Percentiles rank a stretch among this genome's conserved stretches.
phyloP scores from a whole-genome alignment of 495 filamentous ascomycete genomes.

The Pseudotulostoma volvatum region DNA sequence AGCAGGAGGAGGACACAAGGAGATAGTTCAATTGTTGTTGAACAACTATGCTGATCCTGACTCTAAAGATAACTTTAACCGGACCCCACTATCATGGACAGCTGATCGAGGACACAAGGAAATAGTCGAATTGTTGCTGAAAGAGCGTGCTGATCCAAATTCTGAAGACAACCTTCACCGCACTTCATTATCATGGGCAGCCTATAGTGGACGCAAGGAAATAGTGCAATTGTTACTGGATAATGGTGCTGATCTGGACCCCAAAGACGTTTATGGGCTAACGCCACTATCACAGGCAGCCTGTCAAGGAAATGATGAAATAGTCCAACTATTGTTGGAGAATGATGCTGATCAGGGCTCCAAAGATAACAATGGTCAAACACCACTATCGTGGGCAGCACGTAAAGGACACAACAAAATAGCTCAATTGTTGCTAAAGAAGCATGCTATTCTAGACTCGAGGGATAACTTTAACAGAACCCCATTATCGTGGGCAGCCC shows the following conservation, averaged over 20 bases:
- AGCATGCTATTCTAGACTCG: slow-evolving; percentile 9
- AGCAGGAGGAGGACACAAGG: slow-evolving; percentile 2
- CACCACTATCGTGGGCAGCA: slow-evolving; percentile 3
- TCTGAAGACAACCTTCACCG: background rate
- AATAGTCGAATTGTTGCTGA: slow-evolving; percentile 2
- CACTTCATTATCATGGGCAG: background rate
- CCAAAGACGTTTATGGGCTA: slow-evolving; percentile 15
- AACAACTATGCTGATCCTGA: slow-evolving; percentile 4
- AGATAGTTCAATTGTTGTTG: slow-evolving; percentile 4
- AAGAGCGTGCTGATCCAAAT: background rate
- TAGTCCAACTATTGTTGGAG: slow-evolving; percentile 11
- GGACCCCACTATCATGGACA: slow-evolving; percentile 3
- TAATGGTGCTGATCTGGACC: too few species aligned
- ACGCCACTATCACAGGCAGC: slow-evolving; percentile 21
- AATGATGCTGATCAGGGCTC: slow-evolving; percentile 8
- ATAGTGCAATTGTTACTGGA: slow-evolving; percentile 1
- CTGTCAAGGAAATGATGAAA: slow-evolving; percentile 9
- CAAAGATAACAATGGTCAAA: slow-evolving; percentile 10
- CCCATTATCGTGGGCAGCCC: slow-evolving; percentile 12
- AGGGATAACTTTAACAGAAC: slow-evolving; percentile 11
- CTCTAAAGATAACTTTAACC: background rate
- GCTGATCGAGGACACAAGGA: background rate
- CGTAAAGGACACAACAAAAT: slow-evolving; percentile 9
- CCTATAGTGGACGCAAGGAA: background rate
- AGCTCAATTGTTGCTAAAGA: slow-evolving; percentile 10